A percentile compares a stretch with the other conserved stretches of the same genome.
Evolutionary conservation across 352 stramenopile species (phyloP).

Genomic region (Pelagophyceae sp.): DNA sequence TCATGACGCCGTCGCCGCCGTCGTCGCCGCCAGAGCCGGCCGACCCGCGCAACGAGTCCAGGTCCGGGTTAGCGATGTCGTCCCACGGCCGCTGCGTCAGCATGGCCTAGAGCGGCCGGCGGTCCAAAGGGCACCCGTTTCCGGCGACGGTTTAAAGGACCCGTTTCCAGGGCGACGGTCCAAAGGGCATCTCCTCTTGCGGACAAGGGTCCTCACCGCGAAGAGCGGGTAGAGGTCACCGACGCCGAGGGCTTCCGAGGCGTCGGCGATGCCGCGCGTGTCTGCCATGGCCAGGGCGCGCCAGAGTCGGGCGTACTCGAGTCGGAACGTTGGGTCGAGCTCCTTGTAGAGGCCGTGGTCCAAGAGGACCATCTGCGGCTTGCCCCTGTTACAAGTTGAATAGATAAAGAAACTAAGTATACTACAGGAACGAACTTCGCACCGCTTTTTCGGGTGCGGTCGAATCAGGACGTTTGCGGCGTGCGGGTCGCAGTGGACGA

Average conservation of each 20-base stretch:
- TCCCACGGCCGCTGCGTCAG: constrained; percentile 65
- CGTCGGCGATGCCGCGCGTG: constrained; percentile 51
- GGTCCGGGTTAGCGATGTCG: constrained; percentile 54
- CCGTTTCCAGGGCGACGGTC: too few relatives aligned
- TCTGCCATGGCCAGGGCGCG: constrained; percentile 81
- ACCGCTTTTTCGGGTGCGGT: constrained; percentile 35
- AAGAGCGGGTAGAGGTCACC: constrained; percentile 61
- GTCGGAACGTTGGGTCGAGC: constrained; percentile 80
- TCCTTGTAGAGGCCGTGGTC: constrained; percentile 93
- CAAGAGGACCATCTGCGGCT: constrained; percentile 84
- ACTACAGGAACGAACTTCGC: too few relatives aligned
- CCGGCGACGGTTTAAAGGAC: too few relatives aligned
- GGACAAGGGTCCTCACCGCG: too few relatives aligned
- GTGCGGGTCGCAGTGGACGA: constrained; percentile 92
- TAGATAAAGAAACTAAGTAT: too few relatives aligned
- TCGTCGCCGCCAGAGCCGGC: too few relatives aligned
- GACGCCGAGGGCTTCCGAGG: constrained; percentile 54
- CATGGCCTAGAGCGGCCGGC: too few relatives aligned
- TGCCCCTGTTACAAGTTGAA: too few relatives aligned
- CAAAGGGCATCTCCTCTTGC: too few relatives aligned
- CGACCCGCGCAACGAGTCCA: background rate
- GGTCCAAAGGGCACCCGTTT: too few relatives aligned
- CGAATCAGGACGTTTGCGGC: constrained; percentile 53
- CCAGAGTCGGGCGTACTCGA: constrained; percentile 88
- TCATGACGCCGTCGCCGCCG: constrained; percentile 46